These are phyloP conservation scores for Leishmania gerbilli DNA, from an alignment of 208 protist species.

Conservation along the genomic window DNA sequence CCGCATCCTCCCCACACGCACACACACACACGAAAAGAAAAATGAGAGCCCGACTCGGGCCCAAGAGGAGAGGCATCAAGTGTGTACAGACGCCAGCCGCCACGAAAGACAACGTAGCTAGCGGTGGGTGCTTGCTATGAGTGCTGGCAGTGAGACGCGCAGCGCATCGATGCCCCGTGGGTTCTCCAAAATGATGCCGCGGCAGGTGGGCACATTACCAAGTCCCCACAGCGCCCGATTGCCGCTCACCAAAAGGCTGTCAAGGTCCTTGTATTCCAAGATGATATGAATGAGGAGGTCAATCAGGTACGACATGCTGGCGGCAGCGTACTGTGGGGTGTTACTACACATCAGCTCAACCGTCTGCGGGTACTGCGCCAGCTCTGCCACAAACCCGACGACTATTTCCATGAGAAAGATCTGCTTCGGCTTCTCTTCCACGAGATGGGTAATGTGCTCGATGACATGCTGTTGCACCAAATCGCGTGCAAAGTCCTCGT, in stretches of 20 bases:
- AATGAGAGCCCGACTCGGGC: background rate
- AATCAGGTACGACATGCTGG: constrained; percentile 51
- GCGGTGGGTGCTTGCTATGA: constrained; percentile 41
- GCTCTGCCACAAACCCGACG: constrained; percentile 63
- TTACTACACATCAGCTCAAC: constrained; percentile 29
- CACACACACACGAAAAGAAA: background rate
- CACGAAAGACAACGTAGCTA: no score
- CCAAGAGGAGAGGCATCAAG: background rate
- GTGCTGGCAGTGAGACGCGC: constrained; percentile 57
- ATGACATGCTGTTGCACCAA: constrained; percentile 56
- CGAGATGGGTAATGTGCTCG: constrained; percentile 59
- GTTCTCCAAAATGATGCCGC: constrained; percentile 74
- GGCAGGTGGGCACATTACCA: constrained; percentile 66
- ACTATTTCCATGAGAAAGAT: constrained; percentile 87
- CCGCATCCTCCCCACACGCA: background rate
- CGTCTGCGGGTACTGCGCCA: constrained; percentile 57
- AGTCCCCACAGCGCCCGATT: constrained; percentile 85
- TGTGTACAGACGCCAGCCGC: background rate
- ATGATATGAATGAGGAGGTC: constrained; percentile 80
- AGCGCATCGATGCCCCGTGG: constrained; percentile 66
- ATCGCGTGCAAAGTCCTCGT: constrained; percentile 46
- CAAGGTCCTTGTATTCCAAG: constrained; percentile 69
- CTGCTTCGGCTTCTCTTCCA: constrained; percentile 59
- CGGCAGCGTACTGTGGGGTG: constrained; percentile 23
- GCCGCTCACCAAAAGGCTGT: constrained; percentile 71